These are phyloP conservation scores for Zygosaccharomyces sapae DNA, from an alignment of 1,139 yeast species.

Conservation along the genomic window DNA sequence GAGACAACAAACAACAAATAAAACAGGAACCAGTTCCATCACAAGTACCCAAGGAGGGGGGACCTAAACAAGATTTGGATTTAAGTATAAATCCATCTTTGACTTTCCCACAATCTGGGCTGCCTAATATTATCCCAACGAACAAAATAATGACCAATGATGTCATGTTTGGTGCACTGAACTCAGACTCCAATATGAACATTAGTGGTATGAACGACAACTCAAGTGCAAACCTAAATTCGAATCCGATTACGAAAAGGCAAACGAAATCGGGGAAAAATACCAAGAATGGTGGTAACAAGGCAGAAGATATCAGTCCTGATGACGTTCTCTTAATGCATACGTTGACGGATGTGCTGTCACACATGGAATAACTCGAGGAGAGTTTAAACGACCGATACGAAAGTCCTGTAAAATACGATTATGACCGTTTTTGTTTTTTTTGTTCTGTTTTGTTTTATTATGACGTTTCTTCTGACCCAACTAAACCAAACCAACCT, in stretches of 20 bases:
- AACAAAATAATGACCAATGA: conserved; percentile 10
- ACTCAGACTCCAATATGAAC: not conserved
- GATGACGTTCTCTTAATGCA: conserved; percentile 27
- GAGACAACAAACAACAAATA: not conserved
- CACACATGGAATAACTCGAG: conserved; percentile 20
- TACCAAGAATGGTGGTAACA: not conserved
- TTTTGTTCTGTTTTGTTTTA: not conserved
- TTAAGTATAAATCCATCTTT: conserved; percentile 4
- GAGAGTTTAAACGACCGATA: not conserved
- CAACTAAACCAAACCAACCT: no score
- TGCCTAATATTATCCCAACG: conserved; percentile 4
- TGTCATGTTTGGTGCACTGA: conserved; percentile 16
- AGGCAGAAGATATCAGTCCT: conserved; percentile 15
- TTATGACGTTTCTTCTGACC: not conserved
- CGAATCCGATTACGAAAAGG: conserved; percentile 1
- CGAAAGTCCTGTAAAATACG: not conserved
- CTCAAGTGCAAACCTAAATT: no score
- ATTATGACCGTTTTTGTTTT: not conserved
- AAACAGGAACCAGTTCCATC: not conserved
- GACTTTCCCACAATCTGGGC: conserved; percentile 2
- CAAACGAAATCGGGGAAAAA: conserved; percentile 4
- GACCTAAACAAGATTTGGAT: conserved; percentile 1
- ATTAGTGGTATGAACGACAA: no score
- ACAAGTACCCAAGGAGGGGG: not conserved
- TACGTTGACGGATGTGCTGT: conserved; percentile 24